Evolutionary conservation across 345 rosid genomes (phyloP), one percentile per base, ranked within the genome.

Genomic region (Litchi chinensis): DNA sequence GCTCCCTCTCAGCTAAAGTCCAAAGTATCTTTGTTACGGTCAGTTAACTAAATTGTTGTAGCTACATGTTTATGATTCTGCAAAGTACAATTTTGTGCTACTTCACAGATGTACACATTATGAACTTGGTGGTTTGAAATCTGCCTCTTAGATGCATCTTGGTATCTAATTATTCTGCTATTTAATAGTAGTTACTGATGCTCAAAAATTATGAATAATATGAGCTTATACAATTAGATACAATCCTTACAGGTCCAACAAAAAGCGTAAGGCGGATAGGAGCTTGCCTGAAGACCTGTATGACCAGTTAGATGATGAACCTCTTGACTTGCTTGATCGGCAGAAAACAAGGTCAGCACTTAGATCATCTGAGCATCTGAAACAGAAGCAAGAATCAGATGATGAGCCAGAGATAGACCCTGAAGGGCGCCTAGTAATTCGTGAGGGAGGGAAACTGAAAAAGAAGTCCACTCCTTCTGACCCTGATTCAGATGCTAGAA

Each of bases 301-400:
- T 70, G 91, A 91, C 56, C 93, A 91, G 80, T 75, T 90, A 63
- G 99, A 93, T 44, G 97, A 94, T 65, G 99, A 94, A 82, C 99
- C 99, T 3, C 94, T 96, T 2, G 97, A 96, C 85, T 82, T 96
- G 46, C 94, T 96, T 75, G 99, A 94, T 79, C 87, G 82, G 78
- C 71, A 70, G 81, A 94, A 88, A 87, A 96, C 92, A 70, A 90
- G 97, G 79, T 89, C 88, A 39, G 90, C 97, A 39, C 94, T 96
- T 60, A 86, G 89, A 69, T 88, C 97, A 76, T 87, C 91, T 48
- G 85, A 74, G 41, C 81, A 79, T 74, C 85, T 68, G 50, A 94
- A 90, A 86, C 84, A 88, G 77, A 90, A 88, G 84, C 83, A 83
- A 46, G 95, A 91, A 63, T 91, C 95, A 6, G 97, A 91, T 68